Evolutionary conservation across 129 eudicot genomes (phyloP), one percentile per base, ranked within the genome.

Genomic region (Flaveria brownii): DNA sequence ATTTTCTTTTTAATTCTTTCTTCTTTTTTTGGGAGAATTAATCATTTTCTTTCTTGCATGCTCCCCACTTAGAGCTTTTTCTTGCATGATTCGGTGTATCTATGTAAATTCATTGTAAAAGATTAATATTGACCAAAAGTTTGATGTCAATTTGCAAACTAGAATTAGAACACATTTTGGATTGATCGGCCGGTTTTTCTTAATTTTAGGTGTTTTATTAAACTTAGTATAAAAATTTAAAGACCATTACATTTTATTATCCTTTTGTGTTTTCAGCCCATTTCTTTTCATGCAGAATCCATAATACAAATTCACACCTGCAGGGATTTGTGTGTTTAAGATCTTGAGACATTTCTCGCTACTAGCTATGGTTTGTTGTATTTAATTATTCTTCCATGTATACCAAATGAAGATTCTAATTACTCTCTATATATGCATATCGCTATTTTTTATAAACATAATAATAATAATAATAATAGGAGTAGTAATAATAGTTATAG

Each of bases 31-130:
- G 2, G 46, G 43, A 42, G 50, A 59, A 59, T 59, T 54, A 51
- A 30, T 71, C 75, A 71, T 51, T 49, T 73, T 76, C 16, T 59
- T 59, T 59, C 36, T 51, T 76, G 66, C 65, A 65, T 51, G 52
- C 66, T 54, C 54, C 49, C 42, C 42, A 65, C 64, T 65, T 50
- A 30, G 18, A 47, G 63, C 30, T 12, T 52, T 66, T 66, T 68
- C 64, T 66, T 66, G 57, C 61, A 1, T 15, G 66, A 60, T 60
- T 60, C 66, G 12, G 1, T 60, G 39, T 23, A 70, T 70, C 23
- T 15, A 12, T 47, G 42, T 56, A 57, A 73, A 6, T 73, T 42
- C 56, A 41, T 42, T 15, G 1, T 50, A 30, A 45, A 45, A 9
- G 50, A 45, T 11, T 45, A 45, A 36, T 36, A 36, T 36, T 36